A percentile compares a stretch with the other conserved stretches of the same genome.
These are phyloP conservation scores for Allantophomopsis cytisporea DNA, from an alignment of 2,329 filamentous ascomycete genomes.

Conservation along the genomic window DNA sequence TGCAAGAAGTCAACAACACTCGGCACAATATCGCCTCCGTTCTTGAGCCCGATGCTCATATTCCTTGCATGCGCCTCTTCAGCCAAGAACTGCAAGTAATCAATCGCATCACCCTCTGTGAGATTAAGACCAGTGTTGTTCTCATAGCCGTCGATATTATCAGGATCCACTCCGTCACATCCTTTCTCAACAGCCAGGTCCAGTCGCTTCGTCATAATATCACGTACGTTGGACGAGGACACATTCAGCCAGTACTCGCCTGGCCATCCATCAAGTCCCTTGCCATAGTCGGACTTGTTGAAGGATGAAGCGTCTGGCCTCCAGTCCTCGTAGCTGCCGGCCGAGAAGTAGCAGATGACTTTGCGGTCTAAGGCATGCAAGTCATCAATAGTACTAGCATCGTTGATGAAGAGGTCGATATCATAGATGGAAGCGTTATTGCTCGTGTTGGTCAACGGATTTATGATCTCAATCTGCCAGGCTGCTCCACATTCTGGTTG, in stretches of 20 bases:
- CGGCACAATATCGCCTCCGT: constrained; percentile 45
- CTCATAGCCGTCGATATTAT: constrained; percentile 56
- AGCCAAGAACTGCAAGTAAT: constrained; percentile 48
- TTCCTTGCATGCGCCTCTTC: constrained; percentile 34
- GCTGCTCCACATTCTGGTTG: constrained; percentile 3
- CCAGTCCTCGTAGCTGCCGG: constrained; percentile 51
- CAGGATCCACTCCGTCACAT: constrained; percentile 57
- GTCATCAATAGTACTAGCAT: constrained; percentile 25
- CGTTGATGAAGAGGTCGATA: constrained; percentile 43
- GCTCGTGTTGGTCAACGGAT: constrained; percentile 6
- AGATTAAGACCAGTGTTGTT: constrained; percentile 50
- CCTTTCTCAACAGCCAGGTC: constrained; percentile 44
- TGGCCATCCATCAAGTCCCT: constrained; percentile 45
- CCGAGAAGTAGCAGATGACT: constrained; percentile 63
- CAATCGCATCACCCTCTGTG: constrained; percentile 38
- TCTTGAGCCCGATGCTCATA: constrained; percentile 55
- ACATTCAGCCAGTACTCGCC: constrained; percentile 56
- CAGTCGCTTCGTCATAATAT: constrained; percentile 49
- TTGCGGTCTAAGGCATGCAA: constrained; percentile 37
- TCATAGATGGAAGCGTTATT: constrained; percentile 22
- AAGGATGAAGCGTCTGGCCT: constrained; percentile 45
- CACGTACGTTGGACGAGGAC: constrained; percentile 40
- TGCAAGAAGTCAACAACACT: constrained; percentile 34
- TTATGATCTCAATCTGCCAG: constrained; percentile 3
- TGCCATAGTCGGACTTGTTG: constrained; percentile 38